Base-by-base conservation (phyloP, 2,329 filamentous ascomycete genomes). In the Leptosphaerulina australis region DNA sequence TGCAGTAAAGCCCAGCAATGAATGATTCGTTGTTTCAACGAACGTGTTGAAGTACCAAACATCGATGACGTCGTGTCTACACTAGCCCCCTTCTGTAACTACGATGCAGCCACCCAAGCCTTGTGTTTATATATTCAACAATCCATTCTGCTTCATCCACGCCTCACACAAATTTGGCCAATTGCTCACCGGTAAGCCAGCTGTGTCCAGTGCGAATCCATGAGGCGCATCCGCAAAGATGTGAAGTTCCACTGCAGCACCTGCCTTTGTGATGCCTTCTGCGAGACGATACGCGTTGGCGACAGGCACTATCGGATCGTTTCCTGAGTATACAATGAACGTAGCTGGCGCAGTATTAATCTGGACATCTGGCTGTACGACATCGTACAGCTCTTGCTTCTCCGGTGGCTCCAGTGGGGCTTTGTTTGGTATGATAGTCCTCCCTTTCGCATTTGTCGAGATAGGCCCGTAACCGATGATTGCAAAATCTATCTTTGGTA, bases 191-290 rank as follows among this genome's bases (percentile, higher is more conserved):
- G 60, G 58, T 24, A 58, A 24, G 0, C 45, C 55, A 5, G 20
- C 22, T 1, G 56, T 62, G 34, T 64, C 60, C 9, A 63, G 5
- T 2, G 41, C 60, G 41, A 63, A 64, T 7, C 59, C 54, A 29
- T 64, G 59, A 34, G 59, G 60, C 25, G 60, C 60, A 25, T 62
- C 57, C 11, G 45, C 49, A 37, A 62, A 63, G 5, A 63, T 45
- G 39, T 62, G 58, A n/a, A 62, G 29, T 11, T 63, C 60, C 1
- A 60, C 59, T 9, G 24, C 15, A 3, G 26, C 50, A 18, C 56
- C 55, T 2, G 29, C 43, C 35, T 50, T 49, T 2, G 30, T 29
- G 1, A 62, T 25, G 0, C 50, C 55, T 46, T 60, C 55, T 8
- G 59, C 56, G 5, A 60, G 38, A 17, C 59, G 33, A 34, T 58